Conservation (phyloP, 2,329 filamentous ascomycete species). For the Penicillium sp. region DNA sequence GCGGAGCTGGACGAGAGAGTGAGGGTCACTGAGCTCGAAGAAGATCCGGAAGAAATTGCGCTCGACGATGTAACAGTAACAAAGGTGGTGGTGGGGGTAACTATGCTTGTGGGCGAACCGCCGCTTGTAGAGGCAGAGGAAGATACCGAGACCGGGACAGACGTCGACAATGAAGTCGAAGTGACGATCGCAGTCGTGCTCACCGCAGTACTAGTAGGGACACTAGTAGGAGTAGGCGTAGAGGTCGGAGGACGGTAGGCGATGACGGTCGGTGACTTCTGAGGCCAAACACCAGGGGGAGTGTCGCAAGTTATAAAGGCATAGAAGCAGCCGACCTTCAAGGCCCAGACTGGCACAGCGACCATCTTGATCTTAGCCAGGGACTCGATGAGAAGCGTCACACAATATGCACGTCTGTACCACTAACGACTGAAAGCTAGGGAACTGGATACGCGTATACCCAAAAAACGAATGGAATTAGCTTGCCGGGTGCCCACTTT, state of each 20-base stretch:
- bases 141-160: slow-evolving; percentile 1
- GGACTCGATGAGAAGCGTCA: slow-evolving; percentile 8
- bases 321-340: slow-evolving; percentile 28
- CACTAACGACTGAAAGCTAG: slow-evolving; percentile 11
- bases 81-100: slow-evolving; percentile 11
- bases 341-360: slow-evolving; percentile 20
- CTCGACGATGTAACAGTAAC: slow-evolving; percentile 6
- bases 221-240: slow-evolving; percentile 6
- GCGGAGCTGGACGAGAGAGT: slow-evolving; percentile 3
- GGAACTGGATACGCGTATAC: neutral
- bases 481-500: slow-evolving; percentile 4
- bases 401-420: slow-evolving; percentile 15
- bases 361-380: slow-evolving; percentile 25
- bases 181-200: slow-evolving; percentile 1
- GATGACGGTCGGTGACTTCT: slow-evolving; percentile 25
- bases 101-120: neutral
- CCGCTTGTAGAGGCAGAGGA: neutral
- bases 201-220: slow-evolving; percentile 12
- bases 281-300: slow-evolving; percentile 29
- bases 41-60: neutral
- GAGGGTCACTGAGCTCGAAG: slow-evolving; percentile 6
- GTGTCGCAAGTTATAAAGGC: slow-evolving; percentile 34
- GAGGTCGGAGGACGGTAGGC: slow-evolving; percentile 10
- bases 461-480: slow-evolving; percentile 12
- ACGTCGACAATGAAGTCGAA: slow-evolving; percentile 7